These are phyloP conservation scores for Fagus sylvatica DNA, from an alignment of 306 rosid genomes.

Conservation along the genomic window DNA sequence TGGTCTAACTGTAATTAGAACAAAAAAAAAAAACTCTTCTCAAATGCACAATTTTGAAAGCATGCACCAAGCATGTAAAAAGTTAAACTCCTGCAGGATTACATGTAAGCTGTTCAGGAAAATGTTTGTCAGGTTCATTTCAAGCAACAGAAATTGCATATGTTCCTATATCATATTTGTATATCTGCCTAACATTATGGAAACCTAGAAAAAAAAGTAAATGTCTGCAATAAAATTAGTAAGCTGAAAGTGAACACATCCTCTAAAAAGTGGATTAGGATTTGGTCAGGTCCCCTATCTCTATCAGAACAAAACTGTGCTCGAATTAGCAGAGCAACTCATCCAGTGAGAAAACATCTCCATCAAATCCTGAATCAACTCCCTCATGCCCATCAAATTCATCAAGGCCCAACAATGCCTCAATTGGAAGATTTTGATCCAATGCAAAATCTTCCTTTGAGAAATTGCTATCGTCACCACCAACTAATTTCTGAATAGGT, in stretches of 20 bases:
- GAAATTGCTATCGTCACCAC: background rate
- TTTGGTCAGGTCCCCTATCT: background rate
- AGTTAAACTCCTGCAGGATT: background rate
- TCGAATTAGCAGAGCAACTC: slow-evolving; percentile 20
- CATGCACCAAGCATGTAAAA: background rate
- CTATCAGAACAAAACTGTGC: background rate
- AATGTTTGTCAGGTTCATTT: background rate
- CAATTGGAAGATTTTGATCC: slow-evolving; percentile 39
- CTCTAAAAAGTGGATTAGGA: no score
- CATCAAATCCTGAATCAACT: slow-evolving; percentile 40
- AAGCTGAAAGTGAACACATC: no score
- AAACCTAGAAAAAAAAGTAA: background rate
- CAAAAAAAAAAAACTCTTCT: background rate
- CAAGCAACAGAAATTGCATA: background rate
- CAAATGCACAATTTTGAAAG: background rate
- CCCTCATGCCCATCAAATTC: slow-evolving; percentile 63
- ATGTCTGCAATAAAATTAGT: background rate
- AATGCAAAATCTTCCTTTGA: slow-evolving; percentile 21
- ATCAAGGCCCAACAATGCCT: slow-evolving; percentile 52
- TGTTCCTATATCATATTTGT: background rate
- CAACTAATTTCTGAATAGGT: background rate
- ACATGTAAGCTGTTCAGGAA: no score
- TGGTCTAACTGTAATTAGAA: background rate
- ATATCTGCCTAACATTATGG: background rate
- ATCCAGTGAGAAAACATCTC: slow-evolving; percentile 28